A percentile compares a stretch with the other conserved stretches of the same genome.
phyloP scores from a whole-genome alignment of 2,329 filamentous ascomycete species.

The Epichloe sp. region DNA sequence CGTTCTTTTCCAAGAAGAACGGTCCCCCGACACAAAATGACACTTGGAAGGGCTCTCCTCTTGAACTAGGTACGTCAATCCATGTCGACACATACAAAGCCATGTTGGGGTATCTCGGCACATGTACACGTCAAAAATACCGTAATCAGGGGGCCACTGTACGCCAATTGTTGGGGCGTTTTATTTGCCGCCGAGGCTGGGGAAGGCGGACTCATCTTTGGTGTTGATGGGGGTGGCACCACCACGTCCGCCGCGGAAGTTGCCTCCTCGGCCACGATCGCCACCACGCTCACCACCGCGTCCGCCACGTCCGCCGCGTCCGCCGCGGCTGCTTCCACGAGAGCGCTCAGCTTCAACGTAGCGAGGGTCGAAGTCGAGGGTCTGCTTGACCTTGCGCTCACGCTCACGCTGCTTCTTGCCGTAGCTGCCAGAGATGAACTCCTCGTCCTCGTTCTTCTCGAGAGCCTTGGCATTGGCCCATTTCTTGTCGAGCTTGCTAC shows the following conservation, averaged over 20 bases:
- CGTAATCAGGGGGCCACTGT: not conserved
- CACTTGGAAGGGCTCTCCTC: not conserved
- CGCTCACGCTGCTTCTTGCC: conserved; percentile 78
- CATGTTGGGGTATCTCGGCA: conserved; percentile 5
- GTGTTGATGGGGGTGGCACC: conserved; percentile 36
- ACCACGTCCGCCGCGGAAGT: conserved; percentile 30
- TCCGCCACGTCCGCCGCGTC: conserved; percentile 38
- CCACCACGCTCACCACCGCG: conserved; percentile 38
- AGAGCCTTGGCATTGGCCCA: conserved; percentile 74
- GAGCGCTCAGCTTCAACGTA: conserved; percentile 57
- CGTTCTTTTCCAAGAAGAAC: not conserved
- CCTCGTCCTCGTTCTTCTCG: conserved; percentile 52
- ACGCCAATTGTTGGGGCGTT: conserved; percentile 4
- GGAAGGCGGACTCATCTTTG: conserved; percentile 45
- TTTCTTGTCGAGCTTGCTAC: conserved; percentile 78
- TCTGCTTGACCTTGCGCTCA: conserved; percentile 83
- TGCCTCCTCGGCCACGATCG: conserved; percentile 30
- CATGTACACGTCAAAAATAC: conserved; percentile 5
- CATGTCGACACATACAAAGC: conserved; percentile 4
- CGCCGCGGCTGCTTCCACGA: conserved; percentile 39
- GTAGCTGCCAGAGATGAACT: conserved; percentile 60
- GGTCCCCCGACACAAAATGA: not conserved
- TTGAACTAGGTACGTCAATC: conserved; percentile 3
- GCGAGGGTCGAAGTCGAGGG: conserved; percentile 78
- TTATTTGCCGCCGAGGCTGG: conserved; percentile 45